phyloP scores from a whole-genome alignment of 2,329 filamentous ascomycete genomes.

The Pyricularia sp. region DNA sequence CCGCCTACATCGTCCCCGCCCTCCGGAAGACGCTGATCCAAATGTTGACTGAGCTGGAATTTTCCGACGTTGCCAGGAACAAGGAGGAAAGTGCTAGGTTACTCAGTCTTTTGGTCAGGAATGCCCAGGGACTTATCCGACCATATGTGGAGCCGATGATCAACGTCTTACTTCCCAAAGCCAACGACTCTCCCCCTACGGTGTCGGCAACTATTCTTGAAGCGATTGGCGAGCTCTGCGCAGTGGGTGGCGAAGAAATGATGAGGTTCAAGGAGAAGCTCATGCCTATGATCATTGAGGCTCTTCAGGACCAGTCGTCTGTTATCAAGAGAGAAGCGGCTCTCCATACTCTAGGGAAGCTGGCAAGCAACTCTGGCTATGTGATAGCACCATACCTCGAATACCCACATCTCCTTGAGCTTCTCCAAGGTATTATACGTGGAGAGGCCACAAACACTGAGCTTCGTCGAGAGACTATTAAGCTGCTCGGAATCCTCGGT shows the following conservation, averaged over 20 bases:
- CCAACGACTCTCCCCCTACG: constrained; percentile 72
- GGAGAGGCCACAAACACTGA: constrained; percentile 77
- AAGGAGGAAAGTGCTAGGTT: constrained; percentile 95
- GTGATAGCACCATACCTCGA: constrained; percentile 95
- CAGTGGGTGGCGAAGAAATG: constrained; percentile 91
- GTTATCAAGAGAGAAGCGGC: constrained; percentile 85
- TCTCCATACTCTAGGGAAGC: constrained; percentile 78
- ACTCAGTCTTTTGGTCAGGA: constrained; percentile 84
- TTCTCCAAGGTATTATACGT: constrained; percentile 89
- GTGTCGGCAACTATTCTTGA: constrained; percentile 93
- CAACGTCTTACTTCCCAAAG: constrained; percentile 85
- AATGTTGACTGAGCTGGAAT: constrained; percentile 90
- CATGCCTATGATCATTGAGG: constrained; percentile 92
- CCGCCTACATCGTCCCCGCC: constrained; percentile 94
- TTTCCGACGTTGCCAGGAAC: constrained; percentile 85
- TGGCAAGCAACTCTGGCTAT: constrained; percentile 94
- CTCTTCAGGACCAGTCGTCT: constrained; percentile 88
- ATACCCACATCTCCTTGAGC: constrained; percentile 85
- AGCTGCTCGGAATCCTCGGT: constrained; percentile 89
- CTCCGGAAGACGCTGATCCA: constrained; percentile 92
- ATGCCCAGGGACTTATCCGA: constrained; percentile 86
- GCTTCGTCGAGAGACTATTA: constrained; percentile 88
- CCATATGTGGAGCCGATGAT: constrained; percentile 98
- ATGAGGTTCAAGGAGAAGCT: constrained; percentile 80
- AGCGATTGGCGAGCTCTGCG: constrained; percentile 88